These are phyloP conservation scores for Camillea tinctor DNA, from an alignment of 2,329 filamentous ascomycete genomes.

Conservation along the genomic window DNA sequence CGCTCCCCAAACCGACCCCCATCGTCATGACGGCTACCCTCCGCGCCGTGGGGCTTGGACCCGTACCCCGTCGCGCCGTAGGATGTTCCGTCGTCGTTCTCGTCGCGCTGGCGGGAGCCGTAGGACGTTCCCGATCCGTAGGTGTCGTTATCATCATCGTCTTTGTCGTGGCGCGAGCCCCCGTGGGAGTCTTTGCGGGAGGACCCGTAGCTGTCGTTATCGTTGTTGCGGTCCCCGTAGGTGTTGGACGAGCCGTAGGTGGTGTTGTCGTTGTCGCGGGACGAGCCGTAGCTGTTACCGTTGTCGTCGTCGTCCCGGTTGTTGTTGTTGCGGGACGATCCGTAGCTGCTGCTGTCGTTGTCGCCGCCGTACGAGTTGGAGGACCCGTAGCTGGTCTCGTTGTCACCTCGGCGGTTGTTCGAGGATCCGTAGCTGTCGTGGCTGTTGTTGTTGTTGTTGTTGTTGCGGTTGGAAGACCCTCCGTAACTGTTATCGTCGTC, in stretches of 20 bases:
- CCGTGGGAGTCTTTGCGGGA: conserved; percentile 20
- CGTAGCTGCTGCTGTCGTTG: conserved; percentile 10
- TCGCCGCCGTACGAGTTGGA: conserved; percentile 17
- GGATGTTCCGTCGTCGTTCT: conserved; percentile 10
- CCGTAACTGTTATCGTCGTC: conserved; percentile 18
- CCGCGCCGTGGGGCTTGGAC: conserved; percentile 11
- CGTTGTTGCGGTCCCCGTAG: not conserved
- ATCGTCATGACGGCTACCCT: not conserved
- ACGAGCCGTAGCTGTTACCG: conserved; percentile 1
- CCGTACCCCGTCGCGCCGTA: conserved; percentile 1
- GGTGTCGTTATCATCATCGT: conserved; percentile 17
- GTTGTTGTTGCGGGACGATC: conserved; percentile 9
- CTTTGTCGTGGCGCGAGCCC: too few species aligned
- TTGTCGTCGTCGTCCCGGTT: conserved; percentile 4
- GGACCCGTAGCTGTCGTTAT: conserved; percentile 11
- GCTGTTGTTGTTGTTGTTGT: conserved; percentile 18
- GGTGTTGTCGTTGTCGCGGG: conserved; percentile 4
- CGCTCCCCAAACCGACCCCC: not conserved
- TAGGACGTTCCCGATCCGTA: conserved; percentile 25
- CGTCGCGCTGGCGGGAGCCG: conserved; percentile 14
- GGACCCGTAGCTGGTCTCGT: conserved; percentile 9
- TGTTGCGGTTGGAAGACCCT: conserved; percentile 8
- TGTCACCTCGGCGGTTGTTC: not conserved
- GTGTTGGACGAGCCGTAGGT: conserved; percentile 2
- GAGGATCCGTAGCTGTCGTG: conserved; percentile 20